phyloP scores from a whole-genome alignment of 106 monocot genomes.

The Allium fistulosum region DNA sequence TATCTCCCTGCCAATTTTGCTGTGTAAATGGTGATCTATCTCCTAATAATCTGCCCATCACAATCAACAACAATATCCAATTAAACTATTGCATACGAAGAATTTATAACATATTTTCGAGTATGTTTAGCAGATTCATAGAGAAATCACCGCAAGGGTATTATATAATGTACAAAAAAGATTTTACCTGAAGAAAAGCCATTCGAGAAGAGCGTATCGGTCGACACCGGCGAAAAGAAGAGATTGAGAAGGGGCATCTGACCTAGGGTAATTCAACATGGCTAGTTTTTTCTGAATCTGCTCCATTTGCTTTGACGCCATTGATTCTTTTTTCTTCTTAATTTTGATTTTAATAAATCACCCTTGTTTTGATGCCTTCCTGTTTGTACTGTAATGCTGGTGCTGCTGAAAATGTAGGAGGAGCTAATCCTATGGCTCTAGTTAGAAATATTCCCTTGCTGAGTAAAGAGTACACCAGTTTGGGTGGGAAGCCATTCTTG shows the following conservation, averaged over 20 bases:
- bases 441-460: too few species aligned
- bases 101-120: too few species aligned
- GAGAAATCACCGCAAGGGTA: neutral
- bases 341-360: too few species aligned
- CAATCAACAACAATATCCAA: neutral
- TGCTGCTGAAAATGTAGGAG: too few species aligned
- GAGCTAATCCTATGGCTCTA: too few species aligned
- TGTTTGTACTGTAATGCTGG: too few species aligned
- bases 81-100: too few species aligned
- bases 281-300: constrained; percentile 86
- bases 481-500: too few species aligned
- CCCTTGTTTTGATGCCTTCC: too few species aligned
- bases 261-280: constrained; percentile 52
- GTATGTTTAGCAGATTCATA: neutral
- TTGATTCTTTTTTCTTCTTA: constrained; percentile 1
- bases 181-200: constrained; percentile 90
- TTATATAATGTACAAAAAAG: neutral
- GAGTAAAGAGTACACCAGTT: too few species aligned
- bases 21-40: constrained; percentile 88
- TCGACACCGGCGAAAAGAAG: constrained; percentile 95
- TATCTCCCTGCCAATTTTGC: constrained; percentile 85
- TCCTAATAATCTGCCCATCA: constrained; percentile 59
- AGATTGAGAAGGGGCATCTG: constrained; percentile 78
- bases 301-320: constrained; percentile 99
- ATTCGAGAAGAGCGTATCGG: constrained; percentile 88